These are phyloP conservation scores for Nakazawaea ambrosiae DNA, from an alignment of 805 yeast species.

Conservation along the genomic window DNA sequence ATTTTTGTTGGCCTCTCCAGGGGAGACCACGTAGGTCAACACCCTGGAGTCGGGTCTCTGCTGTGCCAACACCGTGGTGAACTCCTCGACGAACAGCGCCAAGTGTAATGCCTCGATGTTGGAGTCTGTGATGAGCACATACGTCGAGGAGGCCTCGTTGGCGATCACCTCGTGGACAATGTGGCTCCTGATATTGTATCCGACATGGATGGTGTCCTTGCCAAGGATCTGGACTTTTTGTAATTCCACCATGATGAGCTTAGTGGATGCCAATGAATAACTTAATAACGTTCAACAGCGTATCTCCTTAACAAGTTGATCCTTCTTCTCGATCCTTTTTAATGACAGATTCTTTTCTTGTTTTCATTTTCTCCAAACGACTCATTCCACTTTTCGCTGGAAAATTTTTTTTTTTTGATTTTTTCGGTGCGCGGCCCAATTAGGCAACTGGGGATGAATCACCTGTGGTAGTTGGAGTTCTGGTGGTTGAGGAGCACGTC, in stretches of 20 bases:
- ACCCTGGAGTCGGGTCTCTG: slow-evolving; percentile 55
- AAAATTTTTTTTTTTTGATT: too few relatives aligned
- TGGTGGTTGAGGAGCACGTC: slow-evolving; percentile 22
- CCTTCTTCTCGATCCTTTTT: too few relatives aligned
- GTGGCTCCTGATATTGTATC: slow-evolving; percentile 71
- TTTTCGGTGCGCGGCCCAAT: neutral
- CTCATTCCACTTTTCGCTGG: too few relatives aligned
- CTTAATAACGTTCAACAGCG: too few relatives aligned
- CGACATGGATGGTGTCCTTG: slow-evolving; percentile 79
- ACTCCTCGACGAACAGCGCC: slow-evolving; percentile 34
- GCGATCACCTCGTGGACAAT: slow-evolving; percentile 61
- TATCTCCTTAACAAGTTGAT: too few relatives aligned
- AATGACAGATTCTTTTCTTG: too few relatives aligned
- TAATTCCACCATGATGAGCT: slow-evolving; percentile 10
- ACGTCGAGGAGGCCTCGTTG: slow-evolving; percentile 75
- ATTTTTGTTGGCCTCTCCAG: slow-evolving; percentile 89
- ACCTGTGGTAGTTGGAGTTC: slow-evolving; percentile 4
- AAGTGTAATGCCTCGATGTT: slow-evolving; percentile 68
- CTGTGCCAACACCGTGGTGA: slow-evolving; percentile 28
- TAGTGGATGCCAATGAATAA: too few relatives aligned
- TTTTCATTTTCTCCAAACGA: neutral
- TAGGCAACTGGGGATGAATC: neutral
- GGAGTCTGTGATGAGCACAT: slow-evolving; percentile 83
- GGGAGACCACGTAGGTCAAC: slow-evolving; percentile 68
- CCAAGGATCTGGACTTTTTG: slow-evolving; percentile 74